Evolutionary conservation across 805 yeast genomes (phyloP).

Genomic region (Yarrowia bubula): DNA sequence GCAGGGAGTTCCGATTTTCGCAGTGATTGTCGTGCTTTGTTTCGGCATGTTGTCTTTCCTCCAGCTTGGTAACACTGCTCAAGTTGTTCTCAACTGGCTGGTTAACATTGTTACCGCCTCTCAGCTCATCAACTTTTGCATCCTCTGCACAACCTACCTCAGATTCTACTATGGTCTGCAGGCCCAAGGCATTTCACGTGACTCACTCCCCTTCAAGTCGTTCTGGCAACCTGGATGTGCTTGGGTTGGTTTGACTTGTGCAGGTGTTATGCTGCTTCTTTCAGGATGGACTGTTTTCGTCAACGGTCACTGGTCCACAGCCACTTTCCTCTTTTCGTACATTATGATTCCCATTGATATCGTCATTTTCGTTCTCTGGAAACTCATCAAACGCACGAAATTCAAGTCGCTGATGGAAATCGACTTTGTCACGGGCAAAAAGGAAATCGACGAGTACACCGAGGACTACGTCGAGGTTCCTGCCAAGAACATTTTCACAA

Average conservation of each 20-base stretch:
- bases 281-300: conserved; percentile 72
- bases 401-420: conserved; percentile 48
- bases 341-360: conserved; percentile 64
- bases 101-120: conserved; percentile 59
- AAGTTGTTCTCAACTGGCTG: conserved; percentile 68
- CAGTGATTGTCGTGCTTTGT: conserved; percentile 46
- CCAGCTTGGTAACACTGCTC: conserved; percentile 59
- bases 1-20: conserved; percentile 67
- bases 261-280: conserved; percentile 53
- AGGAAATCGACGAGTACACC: conserved; percentile 62
- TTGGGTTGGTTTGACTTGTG: conserved; percentile 47
- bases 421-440: conserved; percentile 54
- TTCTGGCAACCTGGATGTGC: conserved; percentile 63
- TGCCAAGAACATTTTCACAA: background rate
- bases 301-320: conserved; percentile 61
- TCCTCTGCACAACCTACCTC: conserved; percentile 57
- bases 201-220: conserved; percentile 50
- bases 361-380: conserved; percentile 52
- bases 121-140: conserved; percentile 59
- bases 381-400: conserved; percentile 50
- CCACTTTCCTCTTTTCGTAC: conserved; percentile 65
- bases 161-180: conserved; percentile 60
- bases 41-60: conserved; percentile 67
- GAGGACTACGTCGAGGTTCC: conserved; percentile 7
- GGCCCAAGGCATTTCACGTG: conserved; percentile 52